Evolutionary conservation across 371 early-diverging fungal genomes (phyloP), one percentile per base, ranked within the genome.

Genomic region (Blakeslea trispora): DNA sequence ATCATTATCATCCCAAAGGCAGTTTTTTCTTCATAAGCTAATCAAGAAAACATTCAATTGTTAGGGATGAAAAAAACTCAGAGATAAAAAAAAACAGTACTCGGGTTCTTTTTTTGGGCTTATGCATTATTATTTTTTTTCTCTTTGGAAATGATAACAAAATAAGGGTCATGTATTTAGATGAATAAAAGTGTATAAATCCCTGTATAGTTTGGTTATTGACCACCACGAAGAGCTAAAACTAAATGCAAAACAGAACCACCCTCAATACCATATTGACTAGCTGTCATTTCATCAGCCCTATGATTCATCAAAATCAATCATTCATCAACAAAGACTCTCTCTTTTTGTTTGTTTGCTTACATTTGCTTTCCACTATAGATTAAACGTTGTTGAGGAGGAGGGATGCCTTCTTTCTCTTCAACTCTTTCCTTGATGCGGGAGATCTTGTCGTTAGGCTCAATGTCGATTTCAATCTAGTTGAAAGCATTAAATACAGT

Each of bases 371-470:
- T 95, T 53, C 97, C 97, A 59, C 92, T 87, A 63, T 89, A 95
- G 73, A 97, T 97, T 50, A 98, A 74, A 73, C 98, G 85, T 68
- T 98, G 97, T 67, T 98, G 97, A 22, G 87, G 85, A 18, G 97
- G 97, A 10, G 97, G 97, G 56, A 97, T 98, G 50, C 97, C 97
- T 72, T 96, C 97, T 79, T 96, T 95, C 71, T 94, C 95, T 64
- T 97, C 95, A 40, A 98, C 88, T 59, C 89, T 83, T 57, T 96
- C 93, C 75, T 97, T 97, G 79, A 98, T 91, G 53, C 92, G 84
- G 40, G 88, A 75, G 68, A 95, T 89, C 87, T 92, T 90, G 71
- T 93, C 93, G 63, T 81, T 81, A 23, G 85, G 82, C 68, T 97
- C 95, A 66, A 96, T 90, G 71, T 94, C 95, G 55, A 97, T 89